Percentiles rank a stretch among this genome's conserved stretches.
Conservation (phyloP, 129 eudicot genomes). For the Helianthus tuberosus region DNA sequence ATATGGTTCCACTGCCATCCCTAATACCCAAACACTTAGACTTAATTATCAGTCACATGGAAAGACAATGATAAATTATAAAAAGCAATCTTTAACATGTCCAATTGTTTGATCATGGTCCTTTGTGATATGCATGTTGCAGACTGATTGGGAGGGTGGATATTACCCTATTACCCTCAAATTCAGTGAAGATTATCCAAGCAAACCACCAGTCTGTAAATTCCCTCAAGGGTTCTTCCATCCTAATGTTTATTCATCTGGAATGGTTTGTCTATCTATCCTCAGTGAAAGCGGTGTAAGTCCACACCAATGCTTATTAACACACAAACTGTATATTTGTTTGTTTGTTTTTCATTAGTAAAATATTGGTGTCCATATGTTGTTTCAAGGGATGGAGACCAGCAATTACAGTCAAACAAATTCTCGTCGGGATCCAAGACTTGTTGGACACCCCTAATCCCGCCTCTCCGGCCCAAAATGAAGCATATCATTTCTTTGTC, state of each 20-base stretch:
- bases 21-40: too few species aligned
- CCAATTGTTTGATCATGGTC: background rate
- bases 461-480: constrained; percentile 63
- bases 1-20: too few species aligned
- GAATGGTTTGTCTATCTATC: constrained; percentile 66
- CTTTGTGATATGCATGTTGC: constrained; percentile 25
- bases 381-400: constrained; percentile 68
- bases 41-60: background rate
- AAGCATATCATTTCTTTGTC: constrained; percentile 56
- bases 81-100: background rate
- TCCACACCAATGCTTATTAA: background rate
- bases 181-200: constrained; percentile 79
- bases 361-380: background rate
- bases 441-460: constrained; percentile 68
- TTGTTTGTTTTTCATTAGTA: background rate
- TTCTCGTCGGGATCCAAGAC: constrained; percentile 70
- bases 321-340: background rate
- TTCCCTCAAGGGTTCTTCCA: constrained; percentile 69
- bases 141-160: constrained; percentile 99
- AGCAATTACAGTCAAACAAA: constrained; percentile 71
- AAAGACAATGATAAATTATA: background rate
- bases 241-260: constrained; percentile 66
- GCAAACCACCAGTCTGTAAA: constrained; percentile 70
- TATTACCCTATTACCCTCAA: constrained; percentile 66
- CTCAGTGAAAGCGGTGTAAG: constrained; percentile 65